A percentile compares a stretch with the other conserved stretches of the same genome.
Evolutionary conservation across 805 yeast genomes (phyloP).

Genomic region (Komagataella pseudopastoris): DNA sequence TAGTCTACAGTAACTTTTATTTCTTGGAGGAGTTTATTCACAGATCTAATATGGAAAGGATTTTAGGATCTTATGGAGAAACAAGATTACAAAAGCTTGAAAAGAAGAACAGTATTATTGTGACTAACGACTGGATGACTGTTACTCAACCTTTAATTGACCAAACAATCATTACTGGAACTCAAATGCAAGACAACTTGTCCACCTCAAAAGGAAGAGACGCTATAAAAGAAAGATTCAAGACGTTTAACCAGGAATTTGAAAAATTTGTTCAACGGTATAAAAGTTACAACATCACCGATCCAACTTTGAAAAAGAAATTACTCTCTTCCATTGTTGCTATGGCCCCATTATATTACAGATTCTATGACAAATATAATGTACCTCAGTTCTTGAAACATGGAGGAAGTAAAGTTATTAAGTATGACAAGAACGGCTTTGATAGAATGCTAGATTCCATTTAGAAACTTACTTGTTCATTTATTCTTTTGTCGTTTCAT

Average conservation of each 20-base stretch:
- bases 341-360: slow-evolving; percentile 71
- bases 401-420: slow-evolving; percentile 47
- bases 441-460: slow-evolving; percentile 15
- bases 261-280: slow-evolving; percentile 64
- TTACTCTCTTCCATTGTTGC: slow-evolving; percentile 65
- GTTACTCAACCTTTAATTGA: slow-evolving; percentile 71
- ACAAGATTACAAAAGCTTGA: slow-evolving; percentile 55
- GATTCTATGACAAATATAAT: slow-evolving; percentile 69
- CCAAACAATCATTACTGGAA: slow-evolving; percentile 53
- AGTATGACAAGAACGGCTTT: slow-evolving; percentile 36
- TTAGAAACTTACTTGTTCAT: neutral
- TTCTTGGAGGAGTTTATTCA: slow-evolving; percentile 64
- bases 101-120: slow-evolving; percentile 59
- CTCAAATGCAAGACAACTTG: slow-evolving; percentile 27
- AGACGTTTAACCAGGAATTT: slow-evolving; percentile 68
- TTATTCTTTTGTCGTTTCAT: neutral
- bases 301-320: slow-evolving; percentile 46
- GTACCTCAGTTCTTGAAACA: slow-evolving; percentile 62
- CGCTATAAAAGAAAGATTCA: slow-evolving; percentile 71
- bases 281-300: slow-evolving; percentile 51
- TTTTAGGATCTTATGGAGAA: slow-evolving; percentile 45
- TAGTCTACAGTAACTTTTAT: slow-evolving; percentile 51
- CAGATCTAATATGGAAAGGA: slow-evolving; percentile 38
- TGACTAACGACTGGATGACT: slow-evolving; percentile 68
- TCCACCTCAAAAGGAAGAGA: slow-evolving; percentile 59